These are phyloP conservation scores for Huntiella moniliformis DNA, from an alignment of 2,329 filamentous ascomycete species.

Conservation along the genomic window DNA sequence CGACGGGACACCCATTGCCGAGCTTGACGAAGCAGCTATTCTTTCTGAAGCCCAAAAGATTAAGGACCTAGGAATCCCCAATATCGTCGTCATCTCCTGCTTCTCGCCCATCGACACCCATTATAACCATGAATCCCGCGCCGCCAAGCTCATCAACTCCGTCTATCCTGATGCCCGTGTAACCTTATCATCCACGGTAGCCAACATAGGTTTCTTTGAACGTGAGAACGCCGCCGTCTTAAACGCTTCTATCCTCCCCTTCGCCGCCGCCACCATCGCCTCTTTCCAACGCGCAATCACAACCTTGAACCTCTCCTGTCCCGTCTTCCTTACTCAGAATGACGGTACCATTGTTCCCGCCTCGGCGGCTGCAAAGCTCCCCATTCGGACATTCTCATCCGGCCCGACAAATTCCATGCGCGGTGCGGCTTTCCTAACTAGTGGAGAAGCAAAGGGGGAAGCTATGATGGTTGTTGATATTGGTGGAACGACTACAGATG, in stretches of 20 bases:
- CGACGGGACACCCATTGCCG: constrained; percentile 28
- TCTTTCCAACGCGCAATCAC: constrained; percentile 34
- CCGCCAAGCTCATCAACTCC: constrained; percentile 22
- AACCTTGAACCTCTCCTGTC: constrained; percentile 30
- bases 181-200: constrained; percentile 32
- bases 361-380: constrained; percentile 32
- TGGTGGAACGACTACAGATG: constrained; percentile 47
- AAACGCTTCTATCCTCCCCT: constrained; percentile 41
- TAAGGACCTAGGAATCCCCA: constrained; percentile 24
- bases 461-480: constrained; percentile 43
- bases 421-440: constrained; percentile 40
- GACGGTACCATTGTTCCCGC: constrained; percentile 41
- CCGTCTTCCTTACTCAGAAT: constrained; percentile 43
- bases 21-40: constrained; percentile 25
- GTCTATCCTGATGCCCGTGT: constrained; percentile 22
- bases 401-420: constrained; percentile 46
- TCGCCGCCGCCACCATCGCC: constrained; percentile 36
- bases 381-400: constrained; percentile 42
- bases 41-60: constrained; percentile 22
- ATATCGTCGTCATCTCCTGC: constrained; percentile 29
- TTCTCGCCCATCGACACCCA: constrained; percentile 34
- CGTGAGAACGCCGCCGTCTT: constrained; percentile 47
- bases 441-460: constrained; percentile 20
- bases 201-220: constrained; percentile 36
- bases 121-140: constrained; percentile 29